These are phyloP conservation scores for Hibiscus trionum DNA, from an alignment of 345 rosid genomes.

Conservation along the genomic window DNA sequence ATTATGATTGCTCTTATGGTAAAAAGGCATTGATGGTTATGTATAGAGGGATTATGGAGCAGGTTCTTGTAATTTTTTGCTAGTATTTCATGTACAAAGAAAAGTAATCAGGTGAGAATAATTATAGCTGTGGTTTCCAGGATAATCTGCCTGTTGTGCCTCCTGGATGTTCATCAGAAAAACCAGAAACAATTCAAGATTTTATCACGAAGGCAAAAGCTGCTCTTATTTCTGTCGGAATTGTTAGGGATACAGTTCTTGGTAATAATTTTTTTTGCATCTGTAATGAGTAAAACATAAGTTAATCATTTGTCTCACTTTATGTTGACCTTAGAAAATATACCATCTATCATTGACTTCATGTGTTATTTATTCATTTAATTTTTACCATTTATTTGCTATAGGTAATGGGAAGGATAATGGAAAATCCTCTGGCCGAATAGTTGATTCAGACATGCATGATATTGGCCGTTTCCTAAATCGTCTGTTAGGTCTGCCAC, in stretches of 20 bases:
- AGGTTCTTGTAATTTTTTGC: constrained; percentile 33
- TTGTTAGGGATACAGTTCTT: constrained; percentile 78
- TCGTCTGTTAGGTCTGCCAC: constrained; percentile 91
- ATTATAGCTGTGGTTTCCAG: constrained; percentile 41
- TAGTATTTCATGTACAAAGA: constrained; percentile 5
- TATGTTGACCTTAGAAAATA: not conserved
- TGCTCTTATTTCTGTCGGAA: constrained; percentile 96
- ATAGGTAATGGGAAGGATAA: constrained; percentile 78
- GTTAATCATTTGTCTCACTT: not conserved
- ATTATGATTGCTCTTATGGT: constrained; percentile 88
- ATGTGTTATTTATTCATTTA: not conserved
- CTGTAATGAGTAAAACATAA: not conserved
- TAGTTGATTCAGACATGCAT: constrained; percentile 97
- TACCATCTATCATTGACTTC: not conserved
- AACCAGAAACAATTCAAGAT: constrained; percentile 72
- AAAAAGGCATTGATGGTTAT: constrained; percentile 86
- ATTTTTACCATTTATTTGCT: constrained; percentile 14
- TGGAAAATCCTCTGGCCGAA: constrained; percentile 84
- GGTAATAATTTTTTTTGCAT: constrained; percentile 35
- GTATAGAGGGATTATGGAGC: constrained; percentile 97
- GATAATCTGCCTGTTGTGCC: constrained; percentile 87
- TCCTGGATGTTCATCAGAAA: constrained; percentile 86
- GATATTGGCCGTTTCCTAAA: constrained; percentile 97
- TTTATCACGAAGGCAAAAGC: constrained; percentile 86
- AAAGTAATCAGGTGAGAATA: constrained; percentile 9